These are phyloP conservation scores for Talaromyces verruculosus DNA, from an alignment of 2,329 filamentous ascomycete species.

Conservation along the genomic window DNA sequence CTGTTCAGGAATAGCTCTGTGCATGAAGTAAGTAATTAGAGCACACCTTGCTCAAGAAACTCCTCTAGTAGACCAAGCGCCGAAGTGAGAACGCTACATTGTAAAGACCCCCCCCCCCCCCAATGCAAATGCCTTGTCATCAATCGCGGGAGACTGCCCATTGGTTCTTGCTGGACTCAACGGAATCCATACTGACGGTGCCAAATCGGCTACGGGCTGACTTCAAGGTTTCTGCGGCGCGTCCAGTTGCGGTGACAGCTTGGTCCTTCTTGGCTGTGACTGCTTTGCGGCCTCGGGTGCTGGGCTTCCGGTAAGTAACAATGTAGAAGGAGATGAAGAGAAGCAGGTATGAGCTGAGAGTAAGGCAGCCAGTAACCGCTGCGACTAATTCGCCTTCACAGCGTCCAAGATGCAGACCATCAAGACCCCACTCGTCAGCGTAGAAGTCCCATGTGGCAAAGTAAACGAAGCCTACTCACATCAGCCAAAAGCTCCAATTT, in stretches of 20 bases:
- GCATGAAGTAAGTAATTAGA: slow-evolving; percentile 15
- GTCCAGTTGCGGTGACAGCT: slow-evolving; percentile 23
- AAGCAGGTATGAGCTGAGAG: slow-evolving; percentile 84
- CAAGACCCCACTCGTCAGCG: slow-evolving; percentile 74
- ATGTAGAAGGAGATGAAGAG: slow-evolving; percentile 96
- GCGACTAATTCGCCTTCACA: slow-evolving; percentile 93
- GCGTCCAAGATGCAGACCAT: slow-evolving; percentile 69
- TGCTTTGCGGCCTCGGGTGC: slow-evolving; percentile 17
- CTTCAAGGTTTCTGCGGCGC: slow-evolving; percentile 26
- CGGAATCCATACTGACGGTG: slow-evolving; percentile 22
- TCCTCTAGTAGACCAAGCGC: not conserved
- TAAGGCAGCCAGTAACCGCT: slow-evolving; percentile 80
- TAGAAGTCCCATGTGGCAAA: slow-evolving; percentile 95
- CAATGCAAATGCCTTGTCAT: not conserved
- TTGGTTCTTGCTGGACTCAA: slow-evolving; percentile 22
- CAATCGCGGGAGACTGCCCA: slow-evolving; percentile 22
- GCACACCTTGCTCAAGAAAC: not conserved
- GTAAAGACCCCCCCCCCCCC: not conserved
- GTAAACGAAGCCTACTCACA: slow-evolving; percentile 75
- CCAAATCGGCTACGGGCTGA: slow-evolving; percentile 24
- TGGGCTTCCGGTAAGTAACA: slow-evolving; percentile 75
- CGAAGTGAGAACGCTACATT: not conserved
- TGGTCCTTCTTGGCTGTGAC: slow-evolving; percentile 66
- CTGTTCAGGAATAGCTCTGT: slow-evolving; percentile 19
- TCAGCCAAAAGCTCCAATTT: not conserved